Evolutionary conservation across 306 rosid species (phyloP), one percentile per base, ranked within the genome.

Genomic region (Sindora glabra): DNA sequence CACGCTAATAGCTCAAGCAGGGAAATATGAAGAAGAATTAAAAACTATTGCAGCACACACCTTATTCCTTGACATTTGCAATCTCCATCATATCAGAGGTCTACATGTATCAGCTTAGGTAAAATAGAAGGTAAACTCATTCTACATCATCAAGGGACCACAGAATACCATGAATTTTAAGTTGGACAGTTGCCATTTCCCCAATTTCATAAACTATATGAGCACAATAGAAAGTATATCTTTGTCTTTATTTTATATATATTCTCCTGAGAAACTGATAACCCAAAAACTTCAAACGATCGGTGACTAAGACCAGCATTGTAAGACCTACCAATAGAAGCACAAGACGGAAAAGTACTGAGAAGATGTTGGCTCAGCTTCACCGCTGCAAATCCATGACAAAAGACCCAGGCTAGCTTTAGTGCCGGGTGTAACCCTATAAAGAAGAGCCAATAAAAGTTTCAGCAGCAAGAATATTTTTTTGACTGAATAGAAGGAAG

Each of bases 321-420:
- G 25, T 44, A 42, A 41, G n/a, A 55, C 85, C 47, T 78, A 92
- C 99, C 99, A 34, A 89, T 74, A 57, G 96, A 92, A 74, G 96
- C 90, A 80, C 96, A 89, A 53, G 82, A 79, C 1, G 99, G 96
- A 59, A 92, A 92, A 70, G 90, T 78, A 59, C 18, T 24, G 21
- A 92, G 86, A 59, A 86, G 77, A 79, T 89, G 87, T 67, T 59
- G 87, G 65, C 88, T 83, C 37, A 92, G 69, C 69, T 74, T 88
- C 47, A 84, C 86, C 7, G 95, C 90, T 3, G 80, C 89, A 59
- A 89, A 74, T 71, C 95, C 99, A 57, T 92, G 95, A 73, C 76
- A 83, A 68, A 82, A 70, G 55, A 82, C 78, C 99, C 99, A 92
- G 2, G 71, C 64, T 47, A 86, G 74, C 81, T 78, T 82, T 42